Conservation (phyloP, 805 yeast species). For the Sungouiella blattae region DNA sequence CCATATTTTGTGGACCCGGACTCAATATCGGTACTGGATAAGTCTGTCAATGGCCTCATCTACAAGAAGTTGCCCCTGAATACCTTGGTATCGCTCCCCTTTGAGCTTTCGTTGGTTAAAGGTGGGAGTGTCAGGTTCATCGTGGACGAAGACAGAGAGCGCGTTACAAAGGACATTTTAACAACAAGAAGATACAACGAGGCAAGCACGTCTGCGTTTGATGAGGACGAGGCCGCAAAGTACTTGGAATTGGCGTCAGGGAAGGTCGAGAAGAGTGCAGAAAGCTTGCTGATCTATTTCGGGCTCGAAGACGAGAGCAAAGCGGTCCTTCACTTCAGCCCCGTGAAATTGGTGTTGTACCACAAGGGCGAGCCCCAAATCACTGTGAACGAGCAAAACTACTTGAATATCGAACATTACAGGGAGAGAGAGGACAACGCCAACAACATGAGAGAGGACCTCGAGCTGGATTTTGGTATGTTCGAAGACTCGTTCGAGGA, state of each 20-base stretch:
- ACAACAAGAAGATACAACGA: constrained; percentile 50
- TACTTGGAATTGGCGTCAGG: neutral
- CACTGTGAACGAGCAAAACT: constrained; percentile 61
- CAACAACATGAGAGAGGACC: constrained; percentile 14
- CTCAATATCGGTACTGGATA: constrained; percentile 16
- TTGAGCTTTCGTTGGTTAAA: constrained; percentile 53
- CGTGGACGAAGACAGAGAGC: constrained; percentile 58
- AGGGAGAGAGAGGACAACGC: constrained; percentile 40
- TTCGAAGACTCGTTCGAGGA: constrained; percentile 73
- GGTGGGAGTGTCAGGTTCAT: constrained; percentile 59
- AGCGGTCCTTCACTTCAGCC: constrained; percentile 41
- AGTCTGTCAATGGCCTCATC: constrained; percentile 44
- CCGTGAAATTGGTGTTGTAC: constrained; percentile 49
- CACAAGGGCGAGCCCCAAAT: constrained; percentile 47
- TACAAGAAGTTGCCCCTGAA: constrained; percentile 34
- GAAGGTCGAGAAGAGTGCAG: constrained; percentile 8
- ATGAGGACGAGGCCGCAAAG: constrained; percentile 1
- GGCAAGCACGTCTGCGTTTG: constrained; percentile 36
- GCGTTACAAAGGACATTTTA: constrained; percentile 11
- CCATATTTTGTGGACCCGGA: constrained; percentile 23
- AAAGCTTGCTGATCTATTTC: constrained; percentile 22
- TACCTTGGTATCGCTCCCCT: constrained; percentile 43
- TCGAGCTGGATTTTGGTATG: constrained; percentile 62
- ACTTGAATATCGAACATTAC: constrained; percentile 81
- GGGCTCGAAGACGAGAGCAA: constrained; percentile 39